phyloP scores from a whole-genome alignment of 1,284 basidiomycete species.

The Cryptococcus jaspeensis region DNA sequence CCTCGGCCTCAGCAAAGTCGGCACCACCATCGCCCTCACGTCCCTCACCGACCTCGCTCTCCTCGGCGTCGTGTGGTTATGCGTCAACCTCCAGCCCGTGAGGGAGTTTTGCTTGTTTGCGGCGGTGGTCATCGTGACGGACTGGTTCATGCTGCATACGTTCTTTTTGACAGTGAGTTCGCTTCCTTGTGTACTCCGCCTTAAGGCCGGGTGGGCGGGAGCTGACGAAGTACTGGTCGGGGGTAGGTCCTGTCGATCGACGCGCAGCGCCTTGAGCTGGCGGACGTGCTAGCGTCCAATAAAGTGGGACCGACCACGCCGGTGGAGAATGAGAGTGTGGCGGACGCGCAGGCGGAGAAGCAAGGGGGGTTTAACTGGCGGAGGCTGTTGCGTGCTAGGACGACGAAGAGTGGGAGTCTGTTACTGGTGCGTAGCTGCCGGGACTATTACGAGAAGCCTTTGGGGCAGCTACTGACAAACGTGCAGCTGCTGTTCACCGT shows the following conservation, averaged over 20 bases:
- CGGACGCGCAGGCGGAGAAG: constrained; percentile 3
- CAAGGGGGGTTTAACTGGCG: constrained; percentile 19
- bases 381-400: constrained; percentile 65
- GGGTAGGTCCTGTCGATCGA: constrained; percentile 56
- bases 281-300: constrained; percentile 41
- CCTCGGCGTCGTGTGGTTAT: constrained; percentile 73
- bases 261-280: constrained; percentile 56
- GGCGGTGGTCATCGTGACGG: constrained; percentile 87
- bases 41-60: constrained; percentile 83
- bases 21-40: constrained; percentile 87
- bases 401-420: constrained; percentile 75
- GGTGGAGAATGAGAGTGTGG: constrained; percentile 4
- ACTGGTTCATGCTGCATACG: constrained; percentile 71
- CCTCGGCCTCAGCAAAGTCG: constrained; percentile 79
- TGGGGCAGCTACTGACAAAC: neutral
- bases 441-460: no score
- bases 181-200: no score
- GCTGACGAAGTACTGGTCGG: constrained; percentile 1
- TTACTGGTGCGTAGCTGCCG: constrained; percentile 62
- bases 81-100: constrained; percentile 72
- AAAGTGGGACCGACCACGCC: constrained; percentile 8
- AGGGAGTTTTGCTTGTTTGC: constrained; percentile 92
- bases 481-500: constrained; percentile 42
- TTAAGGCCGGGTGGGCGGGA: neutral
- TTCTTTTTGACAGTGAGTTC: constrained; percentile 56